A percentile compares a stretch with the other conserved stretches of the same genome.
phyloP scores from a whole-genome alignment of 2,329 filamentous ascomycete species.

The Scorias spongiosa region DNA sequence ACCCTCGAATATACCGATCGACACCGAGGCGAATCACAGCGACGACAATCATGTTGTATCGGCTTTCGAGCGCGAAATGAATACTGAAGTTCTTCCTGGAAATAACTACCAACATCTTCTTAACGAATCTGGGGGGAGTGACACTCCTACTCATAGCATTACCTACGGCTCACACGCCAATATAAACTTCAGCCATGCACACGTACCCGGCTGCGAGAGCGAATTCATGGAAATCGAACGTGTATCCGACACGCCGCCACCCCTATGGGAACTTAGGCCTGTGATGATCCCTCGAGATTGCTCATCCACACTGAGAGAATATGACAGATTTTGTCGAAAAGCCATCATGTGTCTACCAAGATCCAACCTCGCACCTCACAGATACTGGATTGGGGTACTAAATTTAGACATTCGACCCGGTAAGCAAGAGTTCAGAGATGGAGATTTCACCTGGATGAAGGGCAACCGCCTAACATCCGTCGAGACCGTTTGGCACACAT shows the following conservation, averaged over 20 bases:
- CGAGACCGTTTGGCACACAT: slow-evolving; percentile 16
- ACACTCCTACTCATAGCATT: too few species aligned
- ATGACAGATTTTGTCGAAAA: slow-evolving; percentile 12
- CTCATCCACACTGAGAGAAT: slow-evolving; percentile 4
- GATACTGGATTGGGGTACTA: slow-evolving; percentile 22
- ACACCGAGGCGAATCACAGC: too few species aligned
- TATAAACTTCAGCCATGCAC: too few species aligned
- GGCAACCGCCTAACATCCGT: slow-evolving; percentile 18
- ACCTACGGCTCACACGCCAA: too few species aligned
- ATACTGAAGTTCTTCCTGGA: too few species aligned
- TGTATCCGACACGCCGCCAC: not conserved
- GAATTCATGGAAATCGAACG: not conserved
- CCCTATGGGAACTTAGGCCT: not conserved
- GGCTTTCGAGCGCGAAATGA: too few species aligned
- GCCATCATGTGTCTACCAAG: slow-evolving; percentile 7
- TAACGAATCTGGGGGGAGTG: too few species aligned
- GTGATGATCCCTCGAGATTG: slow-evolving; percentile 7
- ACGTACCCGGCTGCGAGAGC: not conserved
- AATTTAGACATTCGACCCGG: slow-evolving; percentile 2
- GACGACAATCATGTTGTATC: too few species aligned
- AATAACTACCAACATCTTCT: too few species aligned
- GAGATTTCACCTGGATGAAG: slow-evolving; percentile 20
- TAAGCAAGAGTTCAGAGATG: not conserved
- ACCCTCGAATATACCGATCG: too few species aligned
- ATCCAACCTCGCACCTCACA: slow-evolving; percentile 8